Conservation (phyloP, 73 alveolate species). For the Diophrys sp. region DNA sequence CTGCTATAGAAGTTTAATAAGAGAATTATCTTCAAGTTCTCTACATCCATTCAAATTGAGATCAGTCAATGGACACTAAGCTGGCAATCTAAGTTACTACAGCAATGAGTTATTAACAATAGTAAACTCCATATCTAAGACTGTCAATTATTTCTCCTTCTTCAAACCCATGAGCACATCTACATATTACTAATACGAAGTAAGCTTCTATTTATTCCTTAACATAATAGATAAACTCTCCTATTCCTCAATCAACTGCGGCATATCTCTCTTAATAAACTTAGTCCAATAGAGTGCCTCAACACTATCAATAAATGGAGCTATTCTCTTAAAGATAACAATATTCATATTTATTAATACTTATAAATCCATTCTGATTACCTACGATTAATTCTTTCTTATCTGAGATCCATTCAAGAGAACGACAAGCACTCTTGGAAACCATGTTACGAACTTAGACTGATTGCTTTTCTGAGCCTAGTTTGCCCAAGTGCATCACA, state of each 20-base stretch:
- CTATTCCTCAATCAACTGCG: not conserved
- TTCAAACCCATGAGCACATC: not conserved
- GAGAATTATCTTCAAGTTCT: conserved; percentile 28
- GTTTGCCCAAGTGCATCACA: too few relatives aligned
- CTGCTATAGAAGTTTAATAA: conserved; percentile 2
- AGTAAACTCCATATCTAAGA: conserved; percentile 36
- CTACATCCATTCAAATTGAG: conserved; percentile 48
- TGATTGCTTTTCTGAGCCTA: too few relatives aligned
- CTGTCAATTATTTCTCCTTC: not conserved
- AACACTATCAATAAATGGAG: not conserved
- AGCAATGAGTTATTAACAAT: too few relatives aligned
- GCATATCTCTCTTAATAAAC: too few relatives aligned
- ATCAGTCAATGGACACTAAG: not conserved
- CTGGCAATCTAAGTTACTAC: conserved; percentile 13
- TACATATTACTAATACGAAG: not conserved
- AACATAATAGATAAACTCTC: not conserved
- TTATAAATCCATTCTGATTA: too few relatives aligned
- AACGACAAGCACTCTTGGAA: too few relatives aligned
- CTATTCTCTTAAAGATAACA: not conserved
- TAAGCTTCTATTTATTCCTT: not conserved
- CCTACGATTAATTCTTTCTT: too few relatives aligned
- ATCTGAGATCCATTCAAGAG: too few relatives aligned
- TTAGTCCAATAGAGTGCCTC: not conserved
- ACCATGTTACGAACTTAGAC: too few relatives aligned
- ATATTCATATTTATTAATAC: not conserved